phyloP scores from a whole-genome alignment of 129 eudicot species.

The Lactuca saligna region DNA sequence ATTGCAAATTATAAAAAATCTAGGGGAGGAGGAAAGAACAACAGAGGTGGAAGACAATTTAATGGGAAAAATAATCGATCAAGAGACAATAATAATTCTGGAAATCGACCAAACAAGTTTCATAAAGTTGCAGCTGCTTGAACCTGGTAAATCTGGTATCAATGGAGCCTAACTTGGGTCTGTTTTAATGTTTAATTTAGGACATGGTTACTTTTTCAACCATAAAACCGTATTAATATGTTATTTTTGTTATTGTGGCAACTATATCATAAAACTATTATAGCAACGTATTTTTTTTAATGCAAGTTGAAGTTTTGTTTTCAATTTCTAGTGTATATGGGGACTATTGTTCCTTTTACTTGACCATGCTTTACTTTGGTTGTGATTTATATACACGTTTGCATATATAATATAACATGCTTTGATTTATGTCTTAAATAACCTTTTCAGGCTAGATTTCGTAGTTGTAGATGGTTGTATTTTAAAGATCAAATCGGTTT shows the following conservation, averaged over 20 bases:
- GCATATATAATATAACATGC: too few species aligned
- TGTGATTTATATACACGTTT: too few species aligned
- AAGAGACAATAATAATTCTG: constrained; percentile 39
- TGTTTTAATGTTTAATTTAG: not conserved
- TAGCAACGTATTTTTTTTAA: not conserved
- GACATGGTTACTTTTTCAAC: not conserved
- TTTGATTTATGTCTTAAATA: too few species aligned
- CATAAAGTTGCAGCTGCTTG: constrained; percentile 61
- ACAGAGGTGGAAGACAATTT: constrained; percentile 63
- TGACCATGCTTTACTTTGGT: too few species aligned
- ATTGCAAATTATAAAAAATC: not conserved
- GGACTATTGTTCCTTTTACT: too few species aligned
- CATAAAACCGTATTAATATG: not conserved
- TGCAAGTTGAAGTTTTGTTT: not conserved
- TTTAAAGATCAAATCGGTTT: too few species aligned
- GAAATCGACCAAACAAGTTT: constrained; percentile 58
- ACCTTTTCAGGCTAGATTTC: too few species aligned
- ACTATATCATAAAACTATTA: too few species aligned
- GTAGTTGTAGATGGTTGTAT: too few species aligned
- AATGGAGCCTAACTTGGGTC: too few species aligned
- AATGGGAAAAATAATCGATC: constrained; percentile 66
- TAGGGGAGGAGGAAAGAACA: constrained; percentile 68
- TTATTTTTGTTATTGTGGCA: not conserved
- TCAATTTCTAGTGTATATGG: too few species aligned
- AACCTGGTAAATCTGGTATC: not conserved